Conservation (phyloP, 257 asterid genomes). For the Penstemon eatonii region DNA sequence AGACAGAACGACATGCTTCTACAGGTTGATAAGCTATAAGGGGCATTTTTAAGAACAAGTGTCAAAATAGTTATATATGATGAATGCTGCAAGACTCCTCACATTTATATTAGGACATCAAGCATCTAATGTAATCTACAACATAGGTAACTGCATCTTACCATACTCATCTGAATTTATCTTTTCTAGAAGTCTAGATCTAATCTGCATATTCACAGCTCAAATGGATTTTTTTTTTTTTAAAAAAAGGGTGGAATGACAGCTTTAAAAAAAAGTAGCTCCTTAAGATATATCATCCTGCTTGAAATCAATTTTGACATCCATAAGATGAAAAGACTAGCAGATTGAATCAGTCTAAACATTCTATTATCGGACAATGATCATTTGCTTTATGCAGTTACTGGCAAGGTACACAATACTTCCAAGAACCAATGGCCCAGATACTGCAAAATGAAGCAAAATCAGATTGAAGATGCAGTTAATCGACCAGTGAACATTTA, state of each 20-base stretch:
- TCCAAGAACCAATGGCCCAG: neutral
- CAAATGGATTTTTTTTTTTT: no score
- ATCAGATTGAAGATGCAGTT: conserved; percentile 9
- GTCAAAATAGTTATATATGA: neutral
- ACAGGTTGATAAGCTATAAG: conserved; percentile 4
- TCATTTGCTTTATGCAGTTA: neutral
- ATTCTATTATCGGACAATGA: neutral
- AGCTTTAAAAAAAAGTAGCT: neutral
- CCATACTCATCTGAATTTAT: neutral
- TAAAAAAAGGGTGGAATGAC: no score
- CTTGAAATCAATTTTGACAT: neutral
- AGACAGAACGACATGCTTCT: conserved; percentile 8
- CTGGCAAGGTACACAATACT: conserved; percentile 3
- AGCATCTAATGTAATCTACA: neutral
- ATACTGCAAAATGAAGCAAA: conserved; percentile 20
- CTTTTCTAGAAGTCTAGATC: neutral
- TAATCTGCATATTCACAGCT: neutral
- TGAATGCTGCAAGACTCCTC: neutral
- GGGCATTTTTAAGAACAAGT: conserved; percentile 6
- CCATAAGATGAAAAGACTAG: neutral
- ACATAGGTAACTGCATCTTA: neutral
- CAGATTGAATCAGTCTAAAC: neutral
- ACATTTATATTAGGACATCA: neutral
- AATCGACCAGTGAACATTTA: neutral
- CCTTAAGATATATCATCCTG: neutral